Evolutionary conservation across 495 filamentous ascomycete species (phyloP).

Genomic region (Monascus purpureus): DNA sequence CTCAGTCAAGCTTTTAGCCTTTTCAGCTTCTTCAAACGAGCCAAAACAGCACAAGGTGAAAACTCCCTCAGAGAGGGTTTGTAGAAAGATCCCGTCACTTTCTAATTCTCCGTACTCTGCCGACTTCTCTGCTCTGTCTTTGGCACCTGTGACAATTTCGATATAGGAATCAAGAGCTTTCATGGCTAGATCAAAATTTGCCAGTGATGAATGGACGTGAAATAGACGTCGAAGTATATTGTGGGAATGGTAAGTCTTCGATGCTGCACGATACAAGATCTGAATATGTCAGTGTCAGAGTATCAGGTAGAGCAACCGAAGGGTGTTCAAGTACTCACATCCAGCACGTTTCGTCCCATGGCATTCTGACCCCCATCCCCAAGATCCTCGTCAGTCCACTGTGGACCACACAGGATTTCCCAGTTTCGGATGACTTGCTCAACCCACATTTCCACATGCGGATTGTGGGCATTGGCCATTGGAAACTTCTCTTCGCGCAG

Average conservation of each 20-base stretch:
- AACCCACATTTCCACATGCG: slow-evolving; percentile 68
- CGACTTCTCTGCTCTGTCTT: slow-evolving; percentile 63
- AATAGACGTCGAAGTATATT: slow-evolving; percentile 77
- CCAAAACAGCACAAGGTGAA: slow-evolving; percentile 72
- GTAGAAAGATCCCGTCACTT: slow-evolving; percentile 55
- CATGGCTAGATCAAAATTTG: slow-evolving; percentile 78
- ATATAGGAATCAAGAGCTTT: slow-evolving; percentile 82
- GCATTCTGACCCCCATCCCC: slow-evolving; percentile 63
- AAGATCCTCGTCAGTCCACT: slow-evolving; percentile 62
- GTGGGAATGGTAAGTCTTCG: slow-evolving; percentile 89
- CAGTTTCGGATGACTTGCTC: slow-evolving; percentile 73
- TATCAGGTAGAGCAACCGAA: no score
- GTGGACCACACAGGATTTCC: slow-evolving; percentile 57
- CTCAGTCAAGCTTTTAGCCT: slow-evolving; percentile 50
- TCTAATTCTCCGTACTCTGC: slow-evolving; percentile 69
- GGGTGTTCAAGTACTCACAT: slow-evolving; percentile 30
- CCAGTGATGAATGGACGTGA: slow-evolving; percentile 67
- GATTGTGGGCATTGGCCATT: slow-evolving; percentile 57
- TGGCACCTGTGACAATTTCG: slow-evolving; percentile 67
- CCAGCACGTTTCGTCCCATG: slow-evolving; percentile 57
- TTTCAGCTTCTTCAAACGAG: slow-evolving; percentile 56
- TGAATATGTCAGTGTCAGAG: no score
- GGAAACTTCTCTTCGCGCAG: slow-evolving; percentile 69
- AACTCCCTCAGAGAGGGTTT: slow-evolving; percentile 65
- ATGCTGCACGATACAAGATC: slow-evolving; percentile 74